Conservation (phyloP, 2,329 filamentous ascomycete genomes). For the Cylindrodendrum hubeiense region DNA sequence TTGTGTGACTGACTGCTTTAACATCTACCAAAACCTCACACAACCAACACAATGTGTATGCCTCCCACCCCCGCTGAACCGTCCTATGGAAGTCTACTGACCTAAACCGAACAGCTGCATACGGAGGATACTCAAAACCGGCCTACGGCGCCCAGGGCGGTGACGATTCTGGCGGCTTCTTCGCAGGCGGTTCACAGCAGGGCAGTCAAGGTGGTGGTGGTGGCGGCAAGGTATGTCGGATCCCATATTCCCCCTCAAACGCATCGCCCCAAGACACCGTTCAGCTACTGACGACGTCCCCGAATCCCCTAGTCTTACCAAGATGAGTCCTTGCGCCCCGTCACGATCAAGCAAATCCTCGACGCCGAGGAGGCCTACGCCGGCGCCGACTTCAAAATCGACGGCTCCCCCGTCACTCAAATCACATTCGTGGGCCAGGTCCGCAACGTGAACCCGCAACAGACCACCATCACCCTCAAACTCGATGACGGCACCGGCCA, state of each 20-base stretch:
- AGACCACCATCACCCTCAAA: slow-evolving; percentile 92
- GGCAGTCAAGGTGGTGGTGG: slow-evolving; percentile 63
- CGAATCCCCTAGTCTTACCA: slow-evolving; percentile 64
- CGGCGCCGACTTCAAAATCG: slow-evolving; percentile 83
- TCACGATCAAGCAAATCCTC: slow-evolving; percentile 95
- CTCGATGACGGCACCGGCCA: slow-evolving; percentile 95
- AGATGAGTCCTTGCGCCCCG: slow-evolving; percentile 90
- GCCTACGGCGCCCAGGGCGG: slow-evolving; percentile 67
- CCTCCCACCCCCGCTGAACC: not conserved
- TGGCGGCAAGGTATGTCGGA: slow-evolving; percentile 56
- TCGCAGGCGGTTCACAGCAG: slow-evolving; percentile 69
- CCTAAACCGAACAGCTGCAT: slow-evolving; percentile 56
- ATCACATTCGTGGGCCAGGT: slow-evolving; percentile 90
- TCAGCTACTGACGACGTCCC: slow-evolving; percentile 22
- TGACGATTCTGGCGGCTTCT: slow-evolving; percentile 73
- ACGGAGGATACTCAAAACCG: slow-evolving; percentile 60
- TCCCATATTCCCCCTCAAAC: not conserved
- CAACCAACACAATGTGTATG: slow-evolving; percentile 51
- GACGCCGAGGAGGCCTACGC: slow-evolving; percentile 83
- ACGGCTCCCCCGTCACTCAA: slow-evolving; percentile 79
- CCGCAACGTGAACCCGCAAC: slow-evolving; percentile 85
- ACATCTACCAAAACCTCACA: slow-evolving; percentile 33
- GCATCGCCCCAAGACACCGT: not conserved
- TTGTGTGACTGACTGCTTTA: slow-evolving; percentile 16
- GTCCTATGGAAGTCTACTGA: slow-evolving; percentile 10